Evolutionary conservation across 169 alveolate species (phyloP), one percentile per base, ranked within the genome.

Genomic region (Plasmodium ovale): DNA sequence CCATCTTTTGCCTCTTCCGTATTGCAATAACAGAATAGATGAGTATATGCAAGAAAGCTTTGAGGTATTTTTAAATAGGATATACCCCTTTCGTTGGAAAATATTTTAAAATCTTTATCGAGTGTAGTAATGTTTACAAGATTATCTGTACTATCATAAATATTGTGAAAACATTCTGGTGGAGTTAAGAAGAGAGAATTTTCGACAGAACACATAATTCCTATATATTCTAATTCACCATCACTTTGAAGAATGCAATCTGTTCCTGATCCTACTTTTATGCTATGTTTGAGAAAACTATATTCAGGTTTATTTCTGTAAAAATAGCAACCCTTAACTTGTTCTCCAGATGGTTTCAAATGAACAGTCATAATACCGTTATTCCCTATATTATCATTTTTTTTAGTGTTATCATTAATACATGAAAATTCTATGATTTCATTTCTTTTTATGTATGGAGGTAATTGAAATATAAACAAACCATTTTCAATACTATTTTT

Each of bases 31-130:
- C 90, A 82, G 23, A 65, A 51, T 4, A 82, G 35, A 47, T 51
- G 44, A 12, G 58, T 7, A 25, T 82, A 23, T 0, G 60, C 70
- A 12, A 82, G 16, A 31, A 65, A 82, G 14, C 44, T 54, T 21
- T 64, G 90, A 9, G 90, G 82, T 27, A 82, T 82, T 69, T 65
- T 82, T 70, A 82, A 49, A 65, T 82, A 82, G 3, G 84, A 64
- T 29, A 82, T 39, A 2, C 90, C 90, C 56, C 53, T 82, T 37
- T 64, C 49, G 53, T 82, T 54, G 1, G 84, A 64, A 42, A 65
- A 82, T n/a, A 16, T n/a, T 65, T 51, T 42, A 39, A 82, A 82
- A 6, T 64, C 56, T 27, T 33, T 12, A 59, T 82, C 82, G 1
- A 31, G n/a, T 21, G 37, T 21, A 4, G 39, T 53, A 12, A 82